Conservation (phyloP, 2,329 filamentous ascomycete genomes). For the Cladosporium sp. region DNA sequence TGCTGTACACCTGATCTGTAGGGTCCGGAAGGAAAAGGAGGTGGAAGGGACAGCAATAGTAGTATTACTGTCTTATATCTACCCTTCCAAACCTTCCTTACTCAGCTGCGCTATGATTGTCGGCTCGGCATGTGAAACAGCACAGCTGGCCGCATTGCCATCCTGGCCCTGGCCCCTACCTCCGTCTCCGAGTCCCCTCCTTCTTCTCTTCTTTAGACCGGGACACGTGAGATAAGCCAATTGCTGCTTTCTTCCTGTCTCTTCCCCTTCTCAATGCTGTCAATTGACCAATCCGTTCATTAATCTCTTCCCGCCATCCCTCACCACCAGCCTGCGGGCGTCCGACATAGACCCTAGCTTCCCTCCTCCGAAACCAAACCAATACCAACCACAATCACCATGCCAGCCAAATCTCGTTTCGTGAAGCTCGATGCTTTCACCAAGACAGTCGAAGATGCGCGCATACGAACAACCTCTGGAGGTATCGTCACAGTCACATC, state of each 20-base stretch:
- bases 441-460: slow-evolving; percentile 97
- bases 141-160: slow-evolving; percentile 6
- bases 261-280: slow-evolving; percentile 6
- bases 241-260: not conserved
- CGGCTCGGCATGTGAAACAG: slow-evolving; percentile 4
- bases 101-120: not conserved
- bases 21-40: not conserved
- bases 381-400: slow-evolving; percentile 40
- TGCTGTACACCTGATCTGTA: not conserved
- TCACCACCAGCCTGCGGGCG: slow-evolving; percentile 10
- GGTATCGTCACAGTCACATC: slow-evolving; percentile 65
- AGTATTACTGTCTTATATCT: not conserved
- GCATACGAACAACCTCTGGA: slow-evolving; percentile 64
- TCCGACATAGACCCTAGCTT: not conserved
- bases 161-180: not conserved
- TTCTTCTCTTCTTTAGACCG: not conserved
- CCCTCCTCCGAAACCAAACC: not conserved
- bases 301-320: not conserved
- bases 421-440: slow-evolving; percentile 97
- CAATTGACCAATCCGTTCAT: slow-evolving; percentile 15
- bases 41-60: not conserved
- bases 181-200: not conserved
- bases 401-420: slow-evolving; percentile 91
- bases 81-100: not conserved
- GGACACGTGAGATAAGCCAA: slow-evolving; percentile 9